Evolutionary conservation across 345 rosid species (phyloP).

Genomic region (Acer yangbiense): DNA sequence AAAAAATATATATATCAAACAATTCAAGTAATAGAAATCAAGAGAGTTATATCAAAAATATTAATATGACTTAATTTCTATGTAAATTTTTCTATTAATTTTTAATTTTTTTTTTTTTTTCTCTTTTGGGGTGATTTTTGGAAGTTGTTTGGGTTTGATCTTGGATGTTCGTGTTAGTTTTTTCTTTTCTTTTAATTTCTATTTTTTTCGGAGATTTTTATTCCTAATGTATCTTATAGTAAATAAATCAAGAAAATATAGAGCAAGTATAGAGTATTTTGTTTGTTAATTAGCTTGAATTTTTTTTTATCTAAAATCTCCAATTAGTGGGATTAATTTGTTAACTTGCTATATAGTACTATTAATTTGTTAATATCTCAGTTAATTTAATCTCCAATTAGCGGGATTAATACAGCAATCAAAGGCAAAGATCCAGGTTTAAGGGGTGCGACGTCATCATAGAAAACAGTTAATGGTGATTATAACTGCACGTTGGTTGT

Average conservation of each 20-base stretch:
- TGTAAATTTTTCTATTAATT: conserved; percentile 40
- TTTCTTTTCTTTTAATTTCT: background rate
- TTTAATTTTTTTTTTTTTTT: background rate
- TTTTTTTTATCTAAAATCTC: too few species aligned
- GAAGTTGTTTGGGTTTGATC: conserved; percentile 29
- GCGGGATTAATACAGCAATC: background rate
- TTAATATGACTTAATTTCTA: conserved; percentile 28
- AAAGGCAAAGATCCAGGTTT: background rate
- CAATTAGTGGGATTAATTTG: too few species aligned
- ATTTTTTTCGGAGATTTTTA: background rate
- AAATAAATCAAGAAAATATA: conserved; percentile 26
- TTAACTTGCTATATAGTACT: too few species aligned
- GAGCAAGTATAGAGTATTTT: conserved; percentile 3
- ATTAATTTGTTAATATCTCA: background rate
- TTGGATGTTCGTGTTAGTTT: conserved; percentile 14
- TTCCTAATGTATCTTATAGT: conserved; percentile 26
- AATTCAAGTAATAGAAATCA: conserved; percentile 26
- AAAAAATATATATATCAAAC: background rate
- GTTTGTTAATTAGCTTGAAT: background rate
- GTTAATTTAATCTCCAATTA: background rate
- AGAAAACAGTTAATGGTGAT: background rate
- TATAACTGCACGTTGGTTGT: conserved; percentile 19
- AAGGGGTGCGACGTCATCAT: background rate
- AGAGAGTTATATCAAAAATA: conserved; percentile 8
- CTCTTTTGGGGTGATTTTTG: conserved; percentile 17